Evolutionary conservation across 129 eudicot genomes (phyloP), one percentile per base, ranked within the genome.

Genomic region (Rutidosis leptorrhynchoides): DNA sequence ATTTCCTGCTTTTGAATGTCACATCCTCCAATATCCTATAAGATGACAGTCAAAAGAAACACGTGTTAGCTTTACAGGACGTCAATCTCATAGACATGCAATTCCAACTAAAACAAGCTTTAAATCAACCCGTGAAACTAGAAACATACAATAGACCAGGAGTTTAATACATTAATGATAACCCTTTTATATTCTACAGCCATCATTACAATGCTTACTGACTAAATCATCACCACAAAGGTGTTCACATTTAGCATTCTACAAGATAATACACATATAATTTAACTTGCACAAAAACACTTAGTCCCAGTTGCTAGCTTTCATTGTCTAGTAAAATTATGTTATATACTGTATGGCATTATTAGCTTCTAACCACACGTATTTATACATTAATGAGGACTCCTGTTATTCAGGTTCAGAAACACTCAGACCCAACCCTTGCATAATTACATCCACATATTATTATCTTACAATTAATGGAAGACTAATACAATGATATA

Each of bases 1-100:
- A 82, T 82, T 69, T 82, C 83, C 72, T 82, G 83, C 75, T 77
- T 82, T 67, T 82, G 86, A 63, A 77, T 78, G 56, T 82, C 83
- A 70, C 86, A 82, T 6, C 86, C 86, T 64, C 86, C 86, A 30
- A 82, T 78, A 74, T 82, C 86, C 85, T 81, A 49, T 7, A 27
- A 67, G 15, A 27, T 5, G 48, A 40, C 32, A 23, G 7, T 43
- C 15, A 28, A 7, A 67, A 29, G 48, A 67, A 67, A 49, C 60
- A 46, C 0, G 3, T 14, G n/a, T 67, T 32, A 51, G 19, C 48
- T 73, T 63, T 54, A 4, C 56, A 73, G 58, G 32, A 63, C 15
- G 0, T 45, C 14, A 1, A 63, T 35, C 53, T 54, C n/a, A 64
- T 35, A 52, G 52, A 40, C 24, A 55, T 15, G 12, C 12, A 25